Evolutionary conservation across 192 early-diverging fungal genomes (phyloP).

Genomic region (Umbelopsis sp.): DNA sequence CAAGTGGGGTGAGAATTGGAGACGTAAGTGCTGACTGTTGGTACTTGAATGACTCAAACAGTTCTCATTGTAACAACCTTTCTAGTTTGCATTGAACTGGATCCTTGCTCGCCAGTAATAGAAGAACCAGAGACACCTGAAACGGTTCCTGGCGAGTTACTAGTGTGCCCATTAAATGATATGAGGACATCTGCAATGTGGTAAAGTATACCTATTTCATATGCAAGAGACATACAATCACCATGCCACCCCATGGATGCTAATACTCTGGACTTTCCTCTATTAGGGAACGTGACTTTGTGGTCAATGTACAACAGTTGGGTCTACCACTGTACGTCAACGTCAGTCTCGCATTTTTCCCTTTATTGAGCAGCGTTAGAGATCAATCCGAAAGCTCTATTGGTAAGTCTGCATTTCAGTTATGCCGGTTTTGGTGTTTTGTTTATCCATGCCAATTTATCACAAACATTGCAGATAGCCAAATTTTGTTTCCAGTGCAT

Average conservation of each 20-base stretch:
- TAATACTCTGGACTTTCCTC: too few relatives aligned
- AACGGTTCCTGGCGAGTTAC: not conserved
- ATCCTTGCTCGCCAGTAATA: not conserved
- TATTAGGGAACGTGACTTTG: constrained; percentile 1
- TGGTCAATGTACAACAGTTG: not conserved
- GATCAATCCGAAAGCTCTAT: not conserved
- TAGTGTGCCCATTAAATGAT: not conserved
- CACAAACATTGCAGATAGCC: not conserved
- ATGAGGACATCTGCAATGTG: not conserved
- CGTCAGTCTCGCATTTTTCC: not conserved
- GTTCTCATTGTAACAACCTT: too few relatives aligned
- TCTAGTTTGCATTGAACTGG: not conserved
- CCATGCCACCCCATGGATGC: too few relatives aligned
- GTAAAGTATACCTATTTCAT: not conserved
- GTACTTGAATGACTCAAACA: not conserved
- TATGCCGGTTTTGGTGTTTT: not conserved
- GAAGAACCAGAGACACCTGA: not conserved
- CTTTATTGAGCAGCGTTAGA: not conserved
- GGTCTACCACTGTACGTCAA: not conserved
- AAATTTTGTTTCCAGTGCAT: not conserved
- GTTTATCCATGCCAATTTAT: not conserved
- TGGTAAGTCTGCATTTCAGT: not conserved
- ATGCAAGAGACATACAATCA: too few relatives aligned
- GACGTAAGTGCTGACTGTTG: not conserved
- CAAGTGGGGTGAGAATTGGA: not conserved